Conservation (phyloP, 257 asterid genomes). For the Forsythia suspensa region DNA sequence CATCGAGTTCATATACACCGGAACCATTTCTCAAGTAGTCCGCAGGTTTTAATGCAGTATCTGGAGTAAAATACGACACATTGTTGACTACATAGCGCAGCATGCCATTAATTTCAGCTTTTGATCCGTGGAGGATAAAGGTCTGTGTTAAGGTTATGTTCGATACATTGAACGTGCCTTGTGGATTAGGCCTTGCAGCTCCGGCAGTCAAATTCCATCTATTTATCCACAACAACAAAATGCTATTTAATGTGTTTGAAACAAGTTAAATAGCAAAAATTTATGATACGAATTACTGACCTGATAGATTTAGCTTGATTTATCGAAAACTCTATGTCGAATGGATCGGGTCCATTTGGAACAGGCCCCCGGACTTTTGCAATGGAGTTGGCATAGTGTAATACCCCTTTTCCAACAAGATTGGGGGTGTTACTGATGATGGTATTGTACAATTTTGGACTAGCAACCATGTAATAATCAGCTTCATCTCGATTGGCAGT, state of each 20-base stretch:
- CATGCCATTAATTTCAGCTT: background rate
- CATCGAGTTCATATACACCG: constrained; percentile 55
- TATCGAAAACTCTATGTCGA: constrained; percentile 46
- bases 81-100: constrained; percentile 49
- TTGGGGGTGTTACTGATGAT: constrained; percentile 6
- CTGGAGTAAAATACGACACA: constrained; percentile 45
- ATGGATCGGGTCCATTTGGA: constrained; percentile 62
- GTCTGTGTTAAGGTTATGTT: constrained; percentile 65
- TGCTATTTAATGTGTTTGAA: background rate
- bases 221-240: background rate
- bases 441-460: constrained; percentile 44
- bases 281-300: constrained; percentile 23
- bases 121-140: constrained; percentile 49
- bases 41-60: constrained; percentile 57
- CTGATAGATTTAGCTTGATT: constrained; percentile 57
- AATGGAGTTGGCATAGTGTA: constrained; percentile 61
- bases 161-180: constrained; percentile 68
- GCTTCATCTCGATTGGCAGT: constrained; percentile 40
- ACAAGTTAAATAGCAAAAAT: background rate
- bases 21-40: constrained; percentile 57
- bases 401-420: constrained; percentile 47
- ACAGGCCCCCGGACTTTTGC: constrained; percentile 46
- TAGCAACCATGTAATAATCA: constrained; percentile 66
- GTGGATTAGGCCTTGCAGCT: constrained; percentile 73
- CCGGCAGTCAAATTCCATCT: constrained; percentile 71